These are phyloP conservation scores for Hyaloraphidium curvatum DNA, from an alignment of 192 early-diverging fungal species.

Conservation along the genomic window DNA sequence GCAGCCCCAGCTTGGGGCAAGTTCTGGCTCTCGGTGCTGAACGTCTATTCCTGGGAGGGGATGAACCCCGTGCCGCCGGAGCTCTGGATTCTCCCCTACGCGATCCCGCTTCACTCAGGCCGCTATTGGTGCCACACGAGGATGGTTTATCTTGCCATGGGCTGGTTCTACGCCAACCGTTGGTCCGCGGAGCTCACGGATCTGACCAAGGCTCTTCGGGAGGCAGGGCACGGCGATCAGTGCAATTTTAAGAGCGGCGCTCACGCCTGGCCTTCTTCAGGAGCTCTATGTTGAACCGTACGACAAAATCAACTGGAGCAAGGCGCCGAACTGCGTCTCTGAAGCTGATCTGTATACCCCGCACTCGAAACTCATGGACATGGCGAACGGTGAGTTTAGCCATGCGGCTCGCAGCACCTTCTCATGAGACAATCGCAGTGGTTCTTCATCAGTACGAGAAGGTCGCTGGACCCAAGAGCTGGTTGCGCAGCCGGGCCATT, in stretches of 20 bases:
- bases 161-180: conserved; percentile 64
- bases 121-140: conserved; percentile 91
- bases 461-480: conserved; percentile 14
- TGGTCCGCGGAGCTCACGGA: conserved; percentile 30
- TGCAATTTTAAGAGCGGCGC: not conserved
- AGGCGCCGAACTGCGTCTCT: conserved; percentile 63
- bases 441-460: not conserved
- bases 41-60: conserved; percentile 89
- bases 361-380: conserved; percentile 53
- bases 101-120: conserved; percentile 66
- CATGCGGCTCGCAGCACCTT: too few relatives aligned
- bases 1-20: conserved; percentile 92
- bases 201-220: conserved; percentile 56
- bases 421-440: not conserved
- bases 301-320: conserved; percentile 60
- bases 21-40: conserved; percentile 84
- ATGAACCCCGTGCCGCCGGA: conserved; percentile 92
- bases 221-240: conserved; percentile 11
- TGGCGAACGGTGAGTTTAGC: conserved; percentile 36
- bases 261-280: not conserved
- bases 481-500: conserved; percentile 45
- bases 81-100: conserved; percentile 68
- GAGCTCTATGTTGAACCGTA: conserved; percentile 84
- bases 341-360: conserved; percentile 68
- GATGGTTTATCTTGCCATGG: conserved; percentile 87